Evolutionary conservation across 257 asterid species (phyloP).

Genomic region (Penstemon eatonii): DNA sequence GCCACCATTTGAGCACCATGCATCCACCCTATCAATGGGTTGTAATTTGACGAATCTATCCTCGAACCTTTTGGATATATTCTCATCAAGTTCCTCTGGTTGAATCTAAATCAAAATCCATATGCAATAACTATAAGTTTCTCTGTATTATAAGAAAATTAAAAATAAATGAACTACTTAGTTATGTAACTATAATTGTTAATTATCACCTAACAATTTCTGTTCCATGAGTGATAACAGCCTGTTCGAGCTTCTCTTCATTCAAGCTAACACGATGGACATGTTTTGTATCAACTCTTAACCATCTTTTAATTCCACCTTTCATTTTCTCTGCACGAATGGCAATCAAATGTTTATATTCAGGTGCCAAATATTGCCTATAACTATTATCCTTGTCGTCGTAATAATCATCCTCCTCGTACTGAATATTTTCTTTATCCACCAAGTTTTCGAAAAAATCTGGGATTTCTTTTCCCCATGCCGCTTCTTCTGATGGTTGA

Average conservation of each 20-base stretch:
- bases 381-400: slow-evolving; percentile 29
- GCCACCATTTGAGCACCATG: slow-evolving; percentile 91
- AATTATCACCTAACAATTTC: slow-evolving; percentile 59
- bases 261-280: slow-evolving; percentile 75
- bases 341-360: slow-evolving; percentile 65
- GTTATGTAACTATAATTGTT: not conserved
- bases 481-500: slow-evolving; percentile 45
- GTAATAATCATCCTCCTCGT: slow-evolving; percentile 43
- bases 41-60: slow-evolving; percentile 75
- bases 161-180: not conserved
- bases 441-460: slow-evolving; percentile 28
- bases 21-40: slow-evolving; percentile 77
- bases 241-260: slow-evolving; percentile 75
- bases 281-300: slow-evolving; percentile 39
- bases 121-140: not conserved
- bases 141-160: not conserved
- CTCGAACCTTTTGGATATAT: slow-evolving; percentile 74
- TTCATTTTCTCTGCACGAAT: slow-evolving; percentile 63
- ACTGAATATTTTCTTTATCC: slow-evolving; percentile 18
- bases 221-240: slow-evolving; percentile 58
- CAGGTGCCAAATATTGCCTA: slow-evolving; percentile 41
- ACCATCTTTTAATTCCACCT: slow-evolving; percentile 63
- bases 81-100: slow-evolving; percentile 75
- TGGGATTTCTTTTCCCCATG: slow-evolving; percentile 64
- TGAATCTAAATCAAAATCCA: slow-evolving; percentile 45